Conservation (phyloP, 371 early-diverging fungal genomes). For the Actinomortierella wolfii region DNA sequence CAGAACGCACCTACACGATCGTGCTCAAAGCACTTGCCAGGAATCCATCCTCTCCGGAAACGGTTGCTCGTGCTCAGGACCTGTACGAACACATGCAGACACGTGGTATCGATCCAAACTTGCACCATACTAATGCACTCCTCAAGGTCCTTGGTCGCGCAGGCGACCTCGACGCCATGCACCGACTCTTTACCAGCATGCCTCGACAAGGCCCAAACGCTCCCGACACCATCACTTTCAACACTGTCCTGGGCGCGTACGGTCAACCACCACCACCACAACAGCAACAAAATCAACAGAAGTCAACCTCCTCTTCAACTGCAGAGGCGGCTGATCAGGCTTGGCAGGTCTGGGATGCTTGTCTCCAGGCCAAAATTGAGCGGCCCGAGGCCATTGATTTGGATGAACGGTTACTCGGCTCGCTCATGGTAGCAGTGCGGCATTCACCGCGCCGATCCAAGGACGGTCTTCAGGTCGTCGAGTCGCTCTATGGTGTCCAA, state of each 20-base stretch:
- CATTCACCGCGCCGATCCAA: conserved; percentile 14
- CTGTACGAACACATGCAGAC: conserved; percentile 28
- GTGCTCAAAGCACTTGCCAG: conserved; percentile 47
- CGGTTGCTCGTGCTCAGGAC: conserved; percentile 29
- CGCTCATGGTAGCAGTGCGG: conserved; percentile 28
- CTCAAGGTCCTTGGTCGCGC: conserved; percentile 48
- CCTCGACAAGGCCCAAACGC: conserved; percentile 18
- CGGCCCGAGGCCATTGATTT: conserved; percentile 24
- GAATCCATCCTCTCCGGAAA: conserved; percentile 39
- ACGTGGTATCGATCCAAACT: conserved; percentile 17
- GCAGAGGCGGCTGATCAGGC: conserved; percentile 30
- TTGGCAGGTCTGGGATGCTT: conserved; percentile 47
- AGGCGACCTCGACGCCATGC: conserved; percentile 21
- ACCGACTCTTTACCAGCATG: conserved; percentile 26
- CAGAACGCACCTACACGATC: conserved; percentile 46
- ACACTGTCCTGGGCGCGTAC: conserved; percentile 45
- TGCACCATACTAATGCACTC: conserved; percentile 46
- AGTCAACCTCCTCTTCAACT: conserved; percentile 8
- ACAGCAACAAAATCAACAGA: conserved; percentile 12
- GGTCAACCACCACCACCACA: background rate
- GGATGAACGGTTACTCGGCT: conserved; percentile 23
- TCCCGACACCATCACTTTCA: conserved; percentile 48
- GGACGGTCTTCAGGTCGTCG: conserved; percentile 23
- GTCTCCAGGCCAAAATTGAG: conserved; percentile 19
- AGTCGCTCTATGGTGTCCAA: conserved; percentile 28